These are phyloP conservation scores for Alternaria sp. DNA, from an alignment of 2,329 filamentous ascomycete genomes.

Conservation along the genomic window DNA sequence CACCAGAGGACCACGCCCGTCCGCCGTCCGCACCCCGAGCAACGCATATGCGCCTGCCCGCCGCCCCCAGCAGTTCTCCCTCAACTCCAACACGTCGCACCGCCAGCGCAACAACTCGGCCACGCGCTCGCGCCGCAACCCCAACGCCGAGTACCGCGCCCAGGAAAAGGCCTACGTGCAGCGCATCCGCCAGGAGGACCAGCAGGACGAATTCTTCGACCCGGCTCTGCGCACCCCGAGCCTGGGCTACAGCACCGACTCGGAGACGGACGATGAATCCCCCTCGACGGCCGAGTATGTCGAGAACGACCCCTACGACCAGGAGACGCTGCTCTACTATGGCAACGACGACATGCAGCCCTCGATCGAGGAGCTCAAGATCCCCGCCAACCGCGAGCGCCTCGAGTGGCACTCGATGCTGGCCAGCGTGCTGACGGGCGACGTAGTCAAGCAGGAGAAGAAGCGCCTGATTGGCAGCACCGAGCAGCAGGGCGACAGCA, in stretches of 20 bases:
- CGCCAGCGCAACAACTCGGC: conserved; percentile 66
- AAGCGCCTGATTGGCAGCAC: conserved; percentile 86
- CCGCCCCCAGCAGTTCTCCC: conserved; percentile 58
- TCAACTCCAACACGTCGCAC: conserved; percentile 52
- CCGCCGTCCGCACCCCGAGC: conserved; percentile 57
- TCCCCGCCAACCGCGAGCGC: conserved; percentile 86
- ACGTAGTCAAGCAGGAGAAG: conserved; percentile 98
- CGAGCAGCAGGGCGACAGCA: conserved; percentile 77
- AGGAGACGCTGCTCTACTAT: conserved; percentile 92
- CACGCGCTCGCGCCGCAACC: conserved; percentile 67
- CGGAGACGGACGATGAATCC: conserved; percentile 90
- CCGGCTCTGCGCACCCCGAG: conserved; percentile 73
- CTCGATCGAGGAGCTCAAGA: conserved; percentile 86
- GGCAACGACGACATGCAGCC: conserved; percentile 89
- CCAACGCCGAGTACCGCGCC: conserved; percentile 77
- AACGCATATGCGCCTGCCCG: conserved; percentile 61
- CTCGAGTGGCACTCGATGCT: conserved; percentile 99
- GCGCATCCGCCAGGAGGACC: conserved; percentile 81
- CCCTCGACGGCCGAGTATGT: conserved; percentile 84
- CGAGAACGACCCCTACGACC: conserved; percentile 85
- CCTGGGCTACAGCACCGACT: conserved; percentile 74
- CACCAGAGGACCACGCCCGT: conserved; percentile 47
- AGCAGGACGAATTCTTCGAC: conserved; percentile 73
- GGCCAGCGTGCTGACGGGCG: conserved; percentile 91
- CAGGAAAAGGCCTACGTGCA: conserved; percentile 97